Evolutionary conservation across 2,329 filamentous ascomycete genomes (phyloP).

Genomic region (Clarireedia paspali): DNA sequence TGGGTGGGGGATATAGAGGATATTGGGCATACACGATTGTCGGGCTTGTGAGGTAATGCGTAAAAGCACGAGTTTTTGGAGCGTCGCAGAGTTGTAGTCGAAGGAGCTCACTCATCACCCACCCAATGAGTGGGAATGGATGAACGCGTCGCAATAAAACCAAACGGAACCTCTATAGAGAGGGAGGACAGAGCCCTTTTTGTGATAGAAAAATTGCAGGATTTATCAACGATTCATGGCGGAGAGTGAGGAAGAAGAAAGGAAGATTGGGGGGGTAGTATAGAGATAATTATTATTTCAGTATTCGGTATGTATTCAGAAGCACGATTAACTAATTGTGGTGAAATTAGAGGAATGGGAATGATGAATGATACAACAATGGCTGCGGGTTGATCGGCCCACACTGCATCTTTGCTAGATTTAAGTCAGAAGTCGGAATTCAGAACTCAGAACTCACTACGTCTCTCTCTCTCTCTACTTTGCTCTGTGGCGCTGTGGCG

Average conservation of each 20-base stretch:
- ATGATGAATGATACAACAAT: too few relatives aligned
- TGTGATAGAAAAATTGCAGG: conserved; percentile 10
- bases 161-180: conserved; percentile 16
- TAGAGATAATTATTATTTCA: neutral
- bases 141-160: conserved; percentile 21
- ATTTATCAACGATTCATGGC: conserved; percentile 27
- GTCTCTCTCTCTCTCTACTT: too few relatives aligned
- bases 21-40: conserved; percentile 6
- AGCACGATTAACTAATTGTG: too few relatives aligned
- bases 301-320: too few relatives aligned
- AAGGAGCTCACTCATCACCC: neutral
- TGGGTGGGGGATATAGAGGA: conserved; percentile 15
- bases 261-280: neutral
- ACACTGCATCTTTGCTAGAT: too few relatives aligned
- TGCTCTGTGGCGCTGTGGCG: too few relatives aligned
- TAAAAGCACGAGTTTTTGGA: neutral
- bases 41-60: conserved; percentile 1
- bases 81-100: conserved; percentile 6
- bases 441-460: too few relatives aligned
- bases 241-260: neutral
- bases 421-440: too few relatives aligned
- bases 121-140: neutral
- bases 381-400: too few relatives aligned
- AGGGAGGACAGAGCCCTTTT: conserved; percentile 23
- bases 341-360: too few relatives aligned